Base-by-base conservation (phyloP, 2,329 filamentous ascomycete species). In the Ophiostoma ips region DNA sequence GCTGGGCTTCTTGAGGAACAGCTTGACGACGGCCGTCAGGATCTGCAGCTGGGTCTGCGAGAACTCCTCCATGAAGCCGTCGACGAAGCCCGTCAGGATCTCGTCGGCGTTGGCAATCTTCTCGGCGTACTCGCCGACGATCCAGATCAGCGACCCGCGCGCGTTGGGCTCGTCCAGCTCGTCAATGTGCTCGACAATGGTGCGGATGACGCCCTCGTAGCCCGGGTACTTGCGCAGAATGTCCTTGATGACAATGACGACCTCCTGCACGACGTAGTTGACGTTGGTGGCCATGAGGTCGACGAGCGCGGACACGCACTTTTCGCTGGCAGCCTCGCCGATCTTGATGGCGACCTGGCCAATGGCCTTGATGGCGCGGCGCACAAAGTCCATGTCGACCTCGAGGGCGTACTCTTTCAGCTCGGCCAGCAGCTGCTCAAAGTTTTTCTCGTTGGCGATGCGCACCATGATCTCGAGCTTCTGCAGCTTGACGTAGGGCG, bases 391-490 rank as follows among this genome's bases (percentile, higher is more conserved):
- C 89, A 98, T 96, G 61, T 98, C 92, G 33, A 98, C 90, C 71
- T 98, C 92, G 58, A 96, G 73, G 8, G 92, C 92, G 60, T 98
- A 98, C 65, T 98, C 92, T 66, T 95, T 96, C 62, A 98, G 66
- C 65, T 98, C 92, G 11, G 89, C 85, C 15, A 98, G 72, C 24
- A 98, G 73, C 63, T 96, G 92, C 62, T 98, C 92, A 53, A 90
- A 90, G 62, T 96, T 98, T 63, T 83, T 84, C 58, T 95, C 89
- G 68, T 95, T 96, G 54, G 90, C 87, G 80, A 98, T 96, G 65
- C 92, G 83, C 45, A 98, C 90, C 92, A 98, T 96, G 55, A 96
- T 96, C 64, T 98, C 92, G 46, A 98, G 77, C 64, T 98, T 98
- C 63, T 95, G 85, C 53, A 98, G 80, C 67, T 98, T 98, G 60